phyloP scores from a whole-genome alignment of 2,329 filamentous ascomycete species.

The Fusarium papillatum region DNA sequence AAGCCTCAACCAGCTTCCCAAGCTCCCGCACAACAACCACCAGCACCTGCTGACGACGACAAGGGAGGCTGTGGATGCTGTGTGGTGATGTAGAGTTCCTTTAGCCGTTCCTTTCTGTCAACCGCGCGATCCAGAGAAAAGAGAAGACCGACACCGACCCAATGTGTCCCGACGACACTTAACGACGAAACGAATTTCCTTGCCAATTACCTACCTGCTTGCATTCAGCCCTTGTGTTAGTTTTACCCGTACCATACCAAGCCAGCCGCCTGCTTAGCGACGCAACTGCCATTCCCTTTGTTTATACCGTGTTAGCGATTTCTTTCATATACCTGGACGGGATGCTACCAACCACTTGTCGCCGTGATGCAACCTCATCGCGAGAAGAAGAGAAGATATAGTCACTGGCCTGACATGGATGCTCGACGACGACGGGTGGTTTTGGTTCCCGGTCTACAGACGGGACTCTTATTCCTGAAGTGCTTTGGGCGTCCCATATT shows the following conservation, averaged over 20 bases:
- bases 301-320: slow-evolving; percentile 37
- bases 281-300: slow-evolving; percentile 45
- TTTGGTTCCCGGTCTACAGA: slow-evolving; percentile 18
- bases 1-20: slow-evolving; percentile 29
- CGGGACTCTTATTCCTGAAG: slow-evolving; percentile 14
- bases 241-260: slow-evolving; percentile 35
- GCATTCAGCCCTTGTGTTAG: slow-evolving; percentile 48
- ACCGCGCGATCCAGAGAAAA: slow-evolving; percentile 16
- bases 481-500: slow-evolving; percentile 27
- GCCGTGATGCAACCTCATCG: slow-evolving; percentile 21
- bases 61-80: slow-evolving; percentile 65
- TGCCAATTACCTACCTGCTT: slow-evolving; percentile 32
- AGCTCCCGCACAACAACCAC: slow-evolving; percentile 29
- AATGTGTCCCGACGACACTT: slow-evolving; percentile 37
- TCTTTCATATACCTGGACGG: slow-evolving; percentile 28
- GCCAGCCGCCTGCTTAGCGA: slow-evolving; percentile 43
- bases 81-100: slow-evolving; percentile 59
- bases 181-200: slow-evolving; percentile 50
- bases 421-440: slow-evolving; percentile 30
- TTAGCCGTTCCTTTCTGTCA: neutral
- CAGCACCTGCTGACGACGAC: slow-evolving; percentile 47
- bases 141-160: slow-evolving; percentile 19
- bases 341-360: slow-evolving; percentile 29
- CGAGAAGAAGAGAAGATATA: slow-evolving; percentile 23
- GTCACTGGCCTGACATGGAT: slow-evolving; percentile 31